Base-by-base conservation (phyloP, 225 moss, liverwort and hornwort genomes). In the Neckera pumila region DNA sequence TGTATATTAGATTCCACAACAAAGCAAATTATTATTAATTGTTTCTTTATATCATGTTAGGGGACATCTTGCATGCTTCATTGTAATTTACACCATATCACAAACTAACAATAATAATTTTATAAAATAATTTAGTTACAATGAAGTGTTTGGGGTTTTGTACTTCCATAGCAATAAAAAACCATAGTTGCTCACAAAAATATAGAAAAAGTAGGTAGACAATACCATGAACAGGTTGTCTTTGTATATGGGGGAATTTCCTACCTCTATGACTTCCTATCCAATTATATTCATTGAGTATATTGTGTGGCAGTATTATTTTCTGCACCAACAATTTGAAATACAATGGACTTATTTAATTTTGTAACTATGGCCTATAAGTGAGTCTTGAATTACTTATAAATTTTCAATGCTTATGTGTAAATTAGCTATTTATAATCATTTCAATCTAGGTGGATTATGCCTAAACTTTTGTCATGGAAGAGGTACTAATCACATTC, bases 261-360 rank as follows among this genome's bases (percentile, higher is more conserved):
- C 40, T 14, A 38, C 22, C 7, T 14, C 25, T 13, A 70, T 21
- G 1, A 70, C 14, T 23, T 70, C 40, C 7, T 38, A 22, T 38
- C 4, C 23, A 69, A 13, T 4, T 38, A 0, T 4, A 6, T 69
- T 38, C 2, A 1, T 11, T 0, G 2, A 6, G 4, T 38, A 38
- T 25, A 21, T 70, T 70, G 14, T 23, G 4, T 13, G 7, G 14
- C 4, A 70, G 13, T 69, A 11, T n/a, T 7, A 11, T n/a, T 67
- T 67, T 67, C 12, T 69, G 11, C 12, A 11, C 38, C 22, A 25
- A 70, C 13, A 70, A 40, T 70, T 4, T 23, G 2, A 40, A 40
- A 40, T 14, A 40, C 23, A 38, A 25, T 40, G 14, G 40, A 23
- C 7, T 70, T 40, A 13, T 20, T 69, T 12, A 22, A 38, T 40